Conservation (phyloP, 768 basidiomycete genomes). For the Lactarius tabidus region DNA sequence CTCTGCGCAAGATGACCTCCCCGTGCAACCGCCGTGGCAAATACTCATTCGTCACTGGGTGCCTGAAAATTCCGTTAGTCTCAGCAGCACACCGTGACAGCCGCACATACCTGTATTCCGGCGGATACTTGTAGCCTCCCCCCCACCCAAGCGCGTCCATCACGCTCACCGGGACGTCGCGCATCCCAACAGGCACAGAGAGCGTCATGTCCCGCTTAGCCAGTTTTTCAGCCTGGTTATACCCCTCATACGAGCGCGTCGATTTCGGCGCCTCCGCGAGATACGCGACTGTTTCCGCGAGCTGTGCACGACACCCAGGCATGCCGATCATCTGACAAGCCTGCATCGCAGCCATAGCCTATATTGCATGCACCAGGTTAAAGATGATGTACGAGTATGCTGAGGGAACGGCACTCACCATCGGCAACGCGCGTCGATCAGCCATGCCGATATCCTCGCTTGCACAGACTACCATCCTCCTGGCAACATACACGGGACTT, state of each 20-base stretch:
- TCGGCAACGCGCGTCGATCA: conserved; percentile 68
- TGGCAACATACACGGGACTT: conserved; percentile 72
- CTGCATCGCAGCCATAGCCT: conserved; percentile 61
- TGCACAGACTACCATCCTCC: conserved; percentile 73
- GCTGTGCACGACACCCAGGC: conserved; percentile 77
- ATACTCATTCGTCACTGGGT: conserved; percentile 53
- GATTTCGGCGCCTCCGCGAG: conserved; percentile 82
- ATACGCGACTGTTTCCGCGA: conserved; percentile 74
- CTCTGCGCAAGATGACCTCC: conserved; percentile 37
- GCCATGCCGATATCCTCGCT: conserved; percentile 86
- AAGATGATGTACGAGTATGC: not conserved
- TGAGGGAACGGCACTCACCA: conserved; percentile 43
- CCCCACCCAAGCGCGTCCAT: conserved; percentile 52
- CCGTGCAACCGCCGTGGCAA: conserved; percentile 43
- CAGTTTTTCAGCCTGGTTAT: conserved; percentile 61
- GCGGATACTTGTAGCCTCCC: conserved; percentile 48
- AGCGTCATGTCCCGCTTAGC: conserved; percentile 49
- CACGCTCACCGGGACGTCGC: conserved; percentile 70
- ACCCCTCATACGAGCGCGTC: conserved; percentile 75
- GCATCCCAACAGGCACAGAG: conserved; percentile 65
- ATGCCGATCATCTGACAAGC: conserved; percentile 72
- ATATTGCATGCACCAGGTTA: conserved; percentile 14
- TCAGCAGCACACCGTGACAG: not conserved
- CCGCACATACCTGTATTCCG: conserved; percentile 38
- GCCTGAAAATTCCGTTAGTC: conserved; percentile 30